These are phyloP conservation scores for Camillea tinctor DNA, from an alignment of 2,329 filamentous ascomycete genomes.

Conservation along the genomic window DNA sequence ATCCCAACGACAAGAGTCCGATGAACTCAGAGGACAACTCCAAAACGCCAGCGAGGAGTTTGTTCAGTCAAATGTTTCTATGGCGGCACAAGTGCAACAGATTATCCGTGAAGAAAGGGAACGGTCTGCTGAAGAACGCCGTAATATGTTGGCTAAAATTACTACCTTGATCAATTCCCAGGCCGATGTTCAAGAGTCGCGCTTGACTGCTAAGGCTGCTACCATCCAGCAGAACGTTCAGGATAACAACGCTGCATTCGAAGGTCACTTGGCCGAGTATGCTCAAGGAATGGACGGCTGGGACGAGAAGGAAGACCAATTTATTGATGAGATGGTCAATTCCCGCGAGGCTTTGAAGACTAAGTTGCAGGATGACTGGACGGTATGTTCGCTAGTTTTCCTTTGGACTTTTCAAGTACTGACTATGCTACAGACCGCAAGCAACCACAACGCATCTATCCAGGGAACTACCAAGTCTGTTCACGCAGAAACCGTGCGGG, in stretches of 20 bases:
- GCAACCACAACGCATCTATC: conserved; percentile 78
- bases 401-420: conserved; percentile 17
- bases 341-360: conserved; percentile 77
- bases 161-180: conserved; percentile 72
- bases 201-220: conserved; percentile 63
- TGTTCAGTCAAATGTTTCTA: conserved; percentile 64
- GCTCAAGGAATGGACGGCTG: conserved; percentile 71
- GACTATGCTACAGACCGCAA: conserved; percentile 56
- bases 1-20: conserved; percentile 73
- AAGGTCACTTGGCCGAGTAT: conserved; percentile 65
- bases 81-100: conserved; percentile 65
- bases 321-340: conserved; percentile 68
- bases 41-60: conserved; percentile 67
- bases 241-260: conserved; percentile 62
- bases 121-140: conserved; percentile 70
- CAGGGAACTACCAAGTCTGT: conserved; percentile 82
- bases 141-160: conserved; percentile 74
- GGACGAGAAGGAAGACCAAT: conserved; percentile 64
- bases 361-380: conserved; percentile 85
- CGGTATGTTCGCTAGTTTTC: conserved; percentile 58
- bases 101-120: conserved; percentile 74
- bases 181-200: conserved; percentile 68
- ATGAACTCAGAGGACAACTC: conserved; percentile 70
- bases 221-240: conserved; percentile 64
- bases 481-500: conserved; percentile 84